These are phyloP conservation scores for Phlegmacium glaucopus DNA, from an alignment of 768 basidiomycete genomes.

Conservation along the genomic window DNA sequence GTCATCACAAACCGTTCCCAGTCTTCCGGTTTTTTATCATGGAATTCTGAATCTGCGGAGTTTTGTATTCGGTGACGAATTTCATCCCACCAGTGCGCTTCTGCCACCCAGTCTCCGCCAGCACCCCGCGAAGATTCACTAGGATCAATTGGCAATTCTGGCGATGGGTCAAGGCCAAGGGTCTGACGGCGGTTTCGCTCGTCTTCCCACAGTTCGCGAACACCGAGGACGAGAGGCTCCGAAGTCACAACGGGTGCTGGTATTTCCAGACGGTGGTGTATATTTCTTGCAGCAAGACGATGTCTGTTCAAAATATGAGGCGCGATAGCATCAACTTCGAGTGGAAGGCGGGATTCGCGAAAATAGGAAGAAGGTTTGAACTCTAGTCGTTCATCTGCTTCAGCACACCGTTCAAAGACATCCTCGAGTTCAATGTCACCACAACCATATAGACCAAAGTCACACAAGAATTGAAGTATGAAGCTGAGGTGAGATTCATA, in stretches of 20 bases:
- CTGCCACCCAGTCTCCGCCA: constrained; percentile 66
- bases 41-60: constrained; percentile 24
- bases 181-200: constrained; percentile 73
- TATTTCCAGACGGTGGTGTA: constrained; percentile 68
- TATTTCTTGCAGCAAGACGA: constrained; percentile 54
- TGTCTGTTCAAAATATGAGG: constrained; percentile 87
- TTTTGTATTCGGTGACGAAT: constrained; percentile 59
- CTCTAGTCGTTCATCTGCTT: constrained; percentile 24
- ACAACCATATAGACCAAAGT: constrained; percentile 94
- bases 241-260: constrained; percentile 46
- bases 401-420: constrained; percentile 54
- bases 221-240: constrained; percentile 81
- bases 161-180: constrained; percentile 69
- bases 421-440: constrained; percentile 79
- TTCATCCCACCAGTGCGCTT: constrained; percentile 75
- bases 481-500: constrained; percentile 92
- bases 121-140: constrained; percentile 57
- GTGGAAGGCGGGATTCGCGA: constrained; percentile 59
- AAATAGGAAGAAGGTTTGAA: constrained; percentile 56
- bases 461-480: constrained; percentile 88
- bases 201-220: constrained; percentile 96
- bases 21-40: constrained; percentile 3
- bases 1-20: constrained; percentile 85
- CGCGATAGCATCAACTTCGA: constrained; percentile 83
- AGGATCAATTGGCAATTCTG: constrained; percentile 66